Conservation (phyloP, 2,329 filamentous ascomycete genomes). For the Microthyrium microscopicum region DNA sequence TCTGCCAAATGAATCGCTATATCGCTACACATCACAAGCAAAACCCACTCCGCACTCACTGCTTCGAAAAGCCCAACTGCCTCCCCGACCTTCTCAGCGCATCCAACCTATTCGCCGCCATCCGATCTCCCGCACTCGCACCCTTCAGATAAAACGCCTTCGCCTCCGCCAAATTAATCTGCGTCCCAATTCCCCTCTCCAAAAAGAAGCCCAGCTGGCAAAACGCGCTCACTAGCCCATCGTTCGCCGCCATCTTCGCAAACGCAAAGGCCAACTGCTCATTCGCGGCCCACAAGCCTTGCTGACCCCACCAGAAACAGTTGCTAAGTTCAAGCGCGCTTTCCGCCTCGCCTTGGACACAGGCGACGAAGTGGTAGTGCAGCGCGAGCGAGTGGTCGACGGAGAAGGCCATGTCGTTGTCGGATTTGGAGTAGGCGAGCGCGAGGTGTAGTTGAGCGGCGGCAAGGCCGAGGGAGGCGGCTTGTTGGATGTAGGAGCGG, state of each 20-base stretch:
- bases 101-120: no score
- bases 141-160: constrained; percentile 1
- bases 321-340: constrained; percentile 1
- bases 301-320: not conserved
- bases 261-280: not conserved
- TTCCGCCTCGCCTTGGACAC: not conserved
- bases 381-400: constrained; percentile 1
- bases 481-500: no score
- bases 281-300: not conserved
- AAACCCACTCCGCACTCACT: no score
- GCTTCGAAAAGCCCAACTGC: no score
- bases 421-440: no score
- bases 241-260: constrained; percentile 3
- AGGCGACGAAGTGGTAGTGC: constrained; percentile 4
- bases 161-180: not conserved
- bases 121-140: no score
- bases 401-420: no score
- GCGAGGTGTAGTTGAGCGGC: no score
- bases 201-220: constrained; percentile 1
- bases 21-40: no score
- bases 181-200: constrained; percentile 1
- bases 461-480: no score
- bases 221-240: not conserved
- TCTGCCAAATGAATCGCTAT: no score
- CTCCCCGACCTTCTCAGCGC: no score